Conservation (phyloP, 345 rosid species). For the Anacardium occidentale region DNA sequence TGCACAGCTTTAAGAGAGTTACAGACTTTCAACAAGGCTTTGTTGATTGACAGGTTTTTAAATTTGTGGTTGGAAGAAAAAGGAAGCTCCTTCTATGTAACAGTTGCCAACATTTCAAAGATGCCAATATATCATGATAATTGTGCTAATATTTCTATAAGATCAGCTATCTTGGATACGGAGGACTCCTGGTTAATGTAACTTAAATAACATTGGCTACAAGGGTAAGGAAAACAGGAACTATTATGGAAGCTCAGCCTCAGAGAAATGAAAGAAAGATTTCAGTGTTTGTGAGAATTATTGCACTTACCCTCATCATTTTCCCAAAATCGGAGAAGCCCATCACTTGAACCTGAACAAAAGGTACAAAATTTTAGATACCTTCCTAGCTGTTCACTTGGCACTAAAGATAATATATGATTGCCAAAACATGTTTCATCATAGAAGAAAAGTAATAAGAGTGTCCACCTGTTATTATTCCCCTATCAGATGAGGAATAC, state of each 20-base stretch:
- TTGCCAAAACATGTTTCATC: background rate
- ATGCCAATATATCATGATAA: background rate
- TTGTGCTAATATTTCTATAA: background rate
- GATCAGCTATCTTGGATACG: constrained; percentile 1
- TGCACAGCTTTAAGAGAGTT: constrained; percentile 4
- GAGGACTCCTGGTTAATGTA: background rate
- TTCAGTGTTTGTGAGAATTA: background rate
- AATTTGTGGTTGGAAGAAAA: background rate
- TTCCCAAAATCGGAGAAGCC: constrained; percentile 98
- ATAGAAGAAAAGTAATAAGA: background rate
- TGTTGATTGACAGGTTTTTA: background rate
- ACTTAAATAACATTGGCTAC: background rate
- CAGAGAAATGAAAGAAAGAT: background rate
- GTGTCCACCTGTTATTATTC: constrained; percentile 84
- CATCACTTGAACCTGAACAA: constrained; percentile 92
- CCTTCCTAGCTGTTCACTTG: constrained; percentile 4
- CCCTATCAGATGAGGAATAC: constrained; percentile 74
- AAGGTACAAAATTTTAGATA: constrained; percentile 19
- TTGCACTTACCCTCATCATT: constrained; percentile 71
- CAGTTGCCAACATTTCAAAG: background rate
- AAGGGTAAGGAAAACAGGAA: constrained; percentile 9
- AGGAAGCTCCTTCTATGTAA: background rate
- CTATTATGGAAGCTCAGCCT: background rate
- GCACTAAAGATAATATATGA: background rate
- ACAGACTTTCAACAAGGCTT: background rate